Conservation (phyloP, 352 stramenopile genomes). For the Phytophthora colocasiae region DNA sequence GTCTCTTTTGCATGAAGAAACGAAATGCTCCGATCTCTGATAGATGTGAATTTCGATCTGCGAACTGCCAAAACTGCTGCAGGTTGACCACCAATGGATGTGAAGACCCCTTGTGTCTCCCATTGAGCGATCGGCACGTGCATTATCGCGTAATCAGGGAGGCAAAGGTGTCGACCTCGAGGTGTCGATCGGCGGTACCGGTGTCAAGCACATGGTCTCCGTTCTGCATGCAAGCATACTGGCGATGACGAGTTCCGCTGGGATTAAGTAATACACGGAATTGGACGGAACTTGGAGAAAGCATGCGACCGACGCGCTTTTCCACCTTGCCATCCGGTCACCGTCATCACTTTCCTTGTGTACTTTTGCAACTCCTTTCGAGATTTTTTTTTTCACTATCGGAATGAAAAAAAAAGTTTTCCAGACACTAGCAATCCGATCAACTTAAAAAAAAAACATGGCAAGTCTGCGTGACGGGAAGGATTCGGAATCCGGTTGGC, state of each 20-base stretch:
- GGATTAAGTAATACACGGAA: slow-evolving; percentile 29
- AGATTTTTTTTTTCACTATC: not conserved
- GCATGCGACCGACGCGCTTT: slow-evolving; percentile 21
- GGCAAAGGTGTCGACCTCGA: not conserved
- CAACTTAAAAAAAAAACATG: slow-evolving; percentile 8
- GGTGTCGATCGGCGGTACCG: slow-evolving; percentile 18
- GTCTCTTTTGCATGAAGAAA: slow-evolving; percentile 7
- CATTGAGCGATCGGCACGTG: slow-evolving; percentile 7
- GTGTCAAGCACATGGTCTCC: slow-evolving; percentile 14
- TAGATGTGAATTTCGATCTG: slow-evolving; percentile 18
- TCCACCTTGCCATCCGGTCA: slow-evolving; percentile 22
- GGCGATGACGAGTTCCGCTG: slow-evolving; percentile 25
- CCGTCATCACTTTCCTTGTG: slow-evolving; percentile 28
- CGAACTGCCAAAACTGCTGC: slow-evolving; percentile 9
- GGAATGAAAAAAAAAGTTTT: not conserved
- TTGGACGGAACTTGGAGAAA: slow-evolving; percentile 2
- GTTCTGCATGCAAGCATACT: slow-evolving; percentile 31
- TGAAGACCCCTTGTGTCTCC: not conserved
- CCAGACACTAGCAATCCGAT: slow-evolving; percentile 11
- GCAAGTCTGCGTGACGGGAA: slow-evolving; percentile 6
- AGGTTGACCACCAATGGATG: slow-evolving; percentile 2
- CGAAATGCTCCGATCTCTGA: not conserved
- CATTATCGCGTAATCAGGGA: slow-evolving; percentile 17
- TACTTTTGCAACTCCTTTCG: slow-evolving; percentile 1
- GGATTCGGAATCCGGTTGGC: slow-evolving; percentile 23